Evolutionary conservation across 257 asterid species (phyloP).

Genomic region (Solanum ossicruentum): DNA sequence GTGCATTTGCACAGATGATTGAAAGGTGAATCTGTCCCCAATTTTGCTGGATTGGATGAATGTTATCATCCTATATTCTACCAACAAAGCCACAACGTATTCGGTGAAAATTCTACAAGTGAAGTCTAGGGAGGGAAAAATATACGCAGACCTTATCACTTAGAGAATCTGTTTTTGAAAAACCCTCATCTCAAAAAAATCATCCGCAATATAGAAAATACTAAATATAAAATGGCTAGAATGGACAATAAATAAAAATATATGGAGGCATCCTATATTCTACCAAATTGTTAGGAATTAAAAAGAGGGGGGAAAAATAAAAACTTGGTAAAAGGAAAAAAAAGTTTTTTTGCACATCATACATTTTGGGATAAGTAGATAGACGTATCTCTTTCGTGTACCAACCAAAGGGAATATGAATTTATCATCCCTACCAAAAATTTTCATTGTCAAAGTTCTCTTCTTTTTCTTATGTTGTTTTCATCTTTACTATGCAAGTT

Average conservation of each 20-base stretch:
- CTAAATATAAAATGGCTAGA: too few species aligned
- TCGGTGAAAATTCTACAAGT: too few species aligned
- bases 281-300: background rate
- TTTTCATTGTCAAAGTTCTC: background rate
- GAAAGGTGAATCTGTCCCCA: background rate
- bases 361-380: conserved; percentile 2
- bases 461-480: background rate
- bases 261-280: background rate
- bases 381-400: background rate
- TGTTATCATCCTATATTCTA: background rate
- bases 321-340: background rate
- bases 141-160: too few species aligned
- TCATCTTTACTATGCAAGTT: background rate
- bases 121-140: too few species aligned
- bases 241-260: too few species aligned
- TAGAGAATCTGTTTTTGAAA: too few species aligned
- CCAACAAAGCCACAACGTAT: too few species aligned
- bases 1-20: background rate
- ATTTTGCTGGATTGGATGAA: background rate
- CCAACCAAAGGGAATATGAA: background rate
- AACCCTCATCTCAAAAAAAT: too few species aligned
- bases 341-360: background rate
- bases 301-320: background rate
- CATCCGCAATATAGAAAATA: too few species aligned
- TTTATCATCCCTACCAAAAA: background rate